Base-by-base conservation (phyloP, 495 filamentous ascomycete genomes). In the Hyaloscypha finlandica region DNA sequence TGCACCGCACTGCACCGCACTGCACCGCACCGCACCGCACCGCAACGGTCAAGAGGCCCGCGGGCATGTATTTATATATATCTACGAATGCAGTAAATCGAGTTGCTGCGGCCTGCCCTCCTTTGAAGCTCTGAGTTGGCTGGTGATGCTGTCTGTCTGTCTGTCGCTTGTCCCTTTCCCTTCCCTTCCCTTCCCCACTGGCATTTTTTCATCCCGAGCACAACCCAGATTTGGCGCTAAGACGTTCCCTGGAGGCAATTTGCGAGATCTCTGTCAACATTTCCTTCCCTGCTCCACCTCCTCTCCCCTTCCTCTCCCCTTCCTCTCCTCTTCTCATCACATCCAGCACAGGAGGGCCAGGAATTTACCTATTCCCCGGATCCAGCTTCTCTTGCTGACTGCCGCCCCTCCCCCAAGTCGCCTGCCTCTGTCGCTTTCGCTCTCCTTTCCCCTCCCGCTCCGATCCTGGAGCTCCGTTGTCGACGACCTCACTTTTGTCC, bases 381-480 rank as follows among this genome's bases (percentile, higher is more conserved):
- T 61, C 37, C 53, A 56, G 29, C 29, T 56, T 25, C 22, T 56
- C 3, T 56, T 25, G 29, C 53, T 25, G 53, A 56, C 53, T 31
- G 53, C 53, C 25, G 2, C 25, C 25, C 25, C 25, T 25, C 25
- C 29, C 53, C 53, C 9, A 56, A 25, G 53, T 56, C 29, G 20
- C 53, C 29, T 31, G 20, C 53, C 29, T 31, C 59, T 29, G 59
- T 45, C 37, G 12, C 59, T 48, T 20, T 48, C 20, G n/a, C 59
- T 33, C 35, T 33, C 32, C 59, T 61, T 48, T 53, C 57, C 63
- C 53, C 73, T 77, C 74, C 73, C 80, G 74, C 73, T 74, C 65
- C 72, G 35, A 45, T 53, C 66, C 59, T 64, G 53, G 61, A 64
- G 61, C 67, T 68, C 57, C 59, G 22, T 22, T 37, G 65, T 39